These are phyloP conservation scores for Conticribra weissflogii DNA, from an alignment of 108 stramenopile species.

Conservation along the genomic window DNA sequence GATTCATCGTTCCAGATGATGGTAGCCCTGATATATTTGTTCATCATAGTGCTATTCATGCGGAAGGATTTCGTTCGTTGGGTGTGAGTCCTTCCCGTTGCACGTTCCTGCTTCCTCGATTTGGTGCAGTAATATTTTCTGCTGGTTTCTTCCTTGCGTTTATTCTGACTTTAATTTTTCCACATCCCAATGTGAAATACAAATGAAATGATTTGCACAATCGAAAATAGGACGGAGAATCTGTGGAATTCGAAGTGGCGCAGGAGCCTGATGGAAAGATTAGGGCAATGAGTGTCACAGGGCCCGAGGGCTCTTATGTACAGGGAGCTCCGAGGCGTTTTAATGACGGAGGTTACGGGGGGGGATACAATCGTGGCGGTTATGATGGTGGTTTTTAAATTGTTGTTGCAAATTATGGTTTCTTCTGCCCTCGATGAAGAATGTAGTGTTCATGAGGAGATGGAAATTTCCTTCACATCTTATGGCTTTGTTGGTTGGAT, in stretches of 20 bases:
- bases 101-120: not conserved
- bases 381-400: too few species aligned
- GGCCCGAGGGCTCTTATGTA: conserved; percentile 58
- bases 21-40: conserved; percentile 56
- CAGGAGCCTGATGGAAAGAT: conserved; percentile 50
- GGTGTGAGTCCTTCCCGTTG: conserved; percentile 25
- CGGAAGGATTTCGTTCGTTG: conserved; percentile 61
- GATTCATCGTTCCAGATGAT: conserved; percentile 79
- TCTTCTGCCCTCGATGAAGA: too few species aligned
- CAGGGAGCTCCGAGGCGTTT: conserved; percentile 47
- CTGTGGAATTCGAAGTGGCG: conserved; percentile 63
- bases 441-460: too few species aligned
- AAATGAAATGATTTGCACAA: too few species aligned
- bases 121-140: too few species aligned
- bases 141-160: too few species aligned
- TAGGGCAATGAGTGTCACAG: conserved; percentile 57
- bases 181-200: too few species aligned
- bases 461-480: too few species aligned
- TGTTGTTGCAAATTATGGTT: too few species aligned
- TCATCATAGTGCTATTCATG: conserved; percentile 48
- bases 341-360: not conserved
- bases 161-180: too few species aligned
- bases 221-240: conserved; percentile 55
- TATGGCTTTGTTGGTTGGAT: not conserved
- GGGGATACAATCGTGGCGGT: too few species aligned